phyloP scores from a whole-genome alignment of 768 basidiomycete species.

The Boletus vinaceobasis region DNA sequence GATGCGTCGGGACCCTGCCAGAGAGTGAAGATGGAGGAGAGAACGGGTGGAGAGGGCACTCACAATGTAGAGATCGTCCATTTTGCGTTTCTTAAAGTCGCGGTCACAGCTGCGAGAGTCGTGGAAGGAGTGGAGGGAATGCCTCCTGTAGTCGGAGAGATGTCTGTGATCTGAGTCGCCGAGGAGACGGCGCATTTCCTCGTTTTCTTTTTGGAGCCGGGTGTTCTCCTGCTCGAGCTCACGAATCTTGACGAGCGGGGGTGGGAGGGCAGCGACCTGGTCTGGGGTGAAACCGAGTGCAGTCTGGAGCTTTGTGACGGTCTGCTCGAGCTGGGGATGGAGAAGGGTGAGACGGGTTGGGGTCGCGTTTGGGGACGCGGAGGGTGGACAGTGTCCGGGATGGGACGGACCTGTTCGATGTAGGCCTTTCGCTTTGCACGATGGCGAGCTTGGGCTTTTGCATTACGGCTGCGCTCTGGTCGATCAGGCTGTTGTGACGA shows the following conservation, averaged over 20 bases:
- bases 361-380: slow-evolving; percentile 7
- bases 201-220: slow-evolving; percentile 67
- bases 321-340: slow-evolving; percentile 68
- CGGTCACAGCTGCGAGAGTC: slow-evolving; percentile 52
- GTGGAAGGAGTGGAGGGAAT: slow-evolving; percentile 44
- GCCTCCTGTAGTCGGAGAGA: slow-evolving; percentile 46
- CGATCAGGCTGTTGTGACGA: slow-evolving; percentile 48
- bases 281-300: slow-evolving; percentile 71
- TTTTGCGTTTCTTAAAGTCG: slow-evolving; percentile 61
- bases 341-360: slow-evolving; percentile 6
- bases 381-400: slow-evolving; percentile 3
- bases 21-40: not conserved
- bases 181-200: slow-evolving; percentile 67
- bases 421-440: slow-evolving; percentile 91
- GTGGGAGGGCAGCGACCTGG: slow-evolving; percentile 68
- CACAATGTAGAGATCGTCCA: slow-evolving; percentile 59
- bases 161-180: slow-evolving; percentile 41
- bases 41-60: not conserved
- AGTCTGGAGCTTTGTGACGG: slow-evolving; percentile 79
- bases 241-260: slow-evolving; percentile 69
- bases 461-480: slow-evolving; percentile 84
- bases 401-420: slow-evolving; percentile 68
- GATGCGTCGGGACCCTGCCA: slow-evolving; percentile 47
- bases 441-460: slow-evolving; percentile 85
- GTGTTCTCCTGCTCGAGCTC: slow-evolving; percentile 82